Percentiles rank a stretch among this genome's conserved stretches.
phyloP scores from a whole-genome alignment of 2,329 filamentous ascomycete species.

The Geosmithia putterillii region DNA sequence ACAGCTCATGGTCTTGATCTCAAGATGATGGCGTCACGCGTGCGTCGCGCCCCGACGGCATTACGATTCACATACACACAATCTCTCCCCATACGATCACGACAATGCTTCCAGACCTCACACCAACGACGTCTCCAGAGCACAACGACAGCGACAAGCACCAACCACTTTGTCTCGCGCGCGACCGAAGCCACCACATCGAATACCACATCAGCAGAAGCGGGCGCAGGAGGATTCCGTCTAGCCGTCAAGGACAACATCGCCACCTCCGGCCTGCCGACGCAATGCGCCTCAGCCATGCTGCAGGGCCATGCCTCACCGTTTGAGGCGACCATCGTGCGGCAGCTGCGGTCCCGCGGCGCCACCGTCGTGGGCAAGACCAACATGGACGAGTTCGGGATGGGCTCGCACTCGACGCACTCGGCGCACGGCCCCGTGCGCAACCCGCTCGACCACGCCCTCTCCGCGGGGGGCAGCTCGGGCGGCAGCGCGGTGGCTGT shows the following conservation, averaged over 20 bases:
- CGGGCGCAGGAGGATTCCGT: slow-evolving; percentile 18
- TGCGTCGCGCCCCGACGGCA: slow-evolving; percentile 10
- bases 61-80: not conserved
- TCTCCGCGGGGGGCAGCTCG: slow-evolving; percentile 79
- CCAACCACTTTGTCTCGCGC: slow-evolving; percentile 22
- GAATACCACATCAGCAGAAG: not conserved
- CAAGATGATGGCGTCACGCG: slow-evolving; percentile 18
- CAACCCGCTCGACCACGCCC: slow-evolving; percentile 28
- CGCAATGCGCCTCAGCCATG: slow-evolving; percentile 73
- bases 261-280: slow-evolving; percentile 49
- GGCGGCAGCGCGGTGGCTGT: slow-evolving; percentile 88
- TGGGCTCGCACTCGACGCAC: slow-evolving; percentile 74
- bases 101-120: not conserved
- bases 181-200: not conserved
- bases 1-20: not conserved
- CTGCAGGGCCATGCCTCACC: slow-evolving; percentile 61
- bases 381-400: slow-evolving; percentile 92
- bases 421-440: slow-evolving; percentile 56
- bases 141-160: slow-evolving; percentile 9
- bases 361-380: slow-evolving; percentile 64
- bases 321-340: slow-evolving; percentile 71
- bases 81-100: not conserved
- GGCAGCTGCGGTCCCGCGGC: slow-evolving; percentile 50
- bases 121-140: slow-evolving; percentile 13
- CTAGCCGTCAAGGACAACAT: slow-evolving; percentile 72